Evolutionary conservation across 2,329 filamentous ascomycete genomes (phyloP), one percentile per base, ranked within the genome.

Genomic region (Fusarium sp.): DNA sequence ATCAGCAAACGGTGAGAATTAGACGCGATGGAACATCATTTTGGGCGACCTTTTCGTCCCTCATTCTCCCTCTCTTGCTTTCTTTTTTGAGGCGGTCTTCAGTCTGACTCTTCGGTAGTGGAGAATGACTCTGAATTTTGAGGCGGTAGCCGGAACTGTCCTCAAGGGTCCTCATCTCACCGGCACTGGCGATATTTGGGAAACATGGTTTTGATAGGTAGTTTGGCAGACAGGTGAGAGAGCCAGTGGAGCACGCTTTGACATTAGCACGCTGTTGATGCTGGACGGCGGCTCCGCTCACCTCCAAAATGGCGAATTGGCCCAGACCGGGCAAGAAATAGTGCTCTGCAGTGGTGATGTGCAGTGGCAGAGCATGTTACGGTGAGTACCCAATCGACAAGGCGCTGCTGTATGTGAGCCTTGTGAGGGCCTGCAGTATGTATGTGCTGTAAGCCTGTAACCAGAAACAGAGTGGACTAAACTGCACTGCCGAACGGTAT

Each of bases 371-470:
- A 52, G 33, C 35, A 26, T 58, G 69, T 65, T 30, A 30, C 66
- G 66, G 66, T 68, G 66, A 69, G 61, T 52, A 67, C 54, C 39
- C 49, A 66, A 52, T 58, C 15, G 26, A 56, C 39, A 53, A 56
- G 33, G 20, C 15, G 35, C 40, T 46, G 43, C 37, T 51, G 56
- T 55, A 48, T 30, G 57, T 55, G 49, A 57, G 41, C 50, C 50
- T 53, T 53, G 50, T 53, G 28, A 32, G 49, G 40, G 50, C 39
- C 41, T 33, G 51, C 50, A 48, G 39, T 28, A 57, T 39, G 59
- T 55, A 65, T 67, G 65, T 66, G 61, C 44, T 69, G 66, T 69
- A 67, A 62, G 48, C 64, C 44, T 69, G 66, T 69, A 67, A 62
- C 56, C 65, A 65, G 64, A 65, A 52, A 61, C 59, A 41, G 39